A percentile compares a stretch with the other conserved stretches of the same genome.
Evolutionary conservation across 768 basidiomycete genomes (phyloP).

Genomic region (Omphalotus guepiniiformis): DNA sequence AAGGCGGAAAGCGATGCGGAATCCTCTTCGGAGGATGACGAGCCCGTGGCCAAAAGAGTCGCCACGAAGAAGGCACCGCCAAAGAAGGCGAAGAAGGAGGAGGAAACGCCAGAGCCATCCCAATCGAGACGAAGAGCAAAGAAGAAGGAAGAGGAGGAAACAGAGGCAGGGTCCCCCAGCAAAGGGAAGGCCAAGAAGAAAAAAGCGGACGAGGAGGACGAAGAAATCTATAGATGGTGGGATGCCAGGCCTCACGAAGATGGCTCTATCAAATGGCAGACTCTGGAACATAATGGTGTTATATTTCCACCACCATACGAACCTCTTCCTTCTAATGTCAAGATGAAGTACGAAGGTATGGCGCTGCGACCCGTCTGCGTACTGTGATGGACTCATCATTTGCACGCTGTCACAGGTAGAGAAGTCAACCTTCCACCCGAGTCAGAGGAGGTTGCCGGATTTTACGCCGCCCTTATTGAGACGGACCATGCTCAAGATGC

Average conservation of each 20-base stretch:
- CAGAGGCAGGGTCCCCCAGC: conserved; percentile 26
- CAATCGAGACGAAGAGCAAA: conserved; percentile 28
- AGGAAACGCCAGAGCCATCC: conserved; percentile 35
- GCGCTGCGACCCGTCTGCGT: conserved; percentile 10
- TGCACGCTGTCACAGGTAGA: conserved; percentile 49
- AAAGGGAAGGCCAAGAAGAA: conserved; percentile 47
- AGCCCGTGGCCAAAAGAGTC: conserved; percentile 39
- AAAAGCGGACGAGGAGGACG: conserved; percentile 65
- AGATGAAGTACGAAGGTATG: conserved; percentile 94
- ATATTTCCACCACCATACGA: conserved; percentile 95
- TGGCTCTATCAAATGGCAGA: conserved; percentile 85
- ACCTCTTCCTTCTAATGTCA: conserved; percentile 73
- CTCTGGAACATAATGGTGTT: conserved; percentile 92
- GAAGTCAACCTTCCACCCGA: conserved; percentile 74
- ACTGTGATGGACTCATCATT: background rate
- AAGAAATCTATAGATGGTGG: conserved; percentile 86
- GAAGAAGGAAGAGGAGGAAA: conserved; percentile 39
- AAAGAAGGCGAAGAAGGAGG: conserved; percentile 57
- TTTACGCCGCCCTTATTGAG: conserved; percentile 90
- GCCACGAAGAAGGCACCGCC: conserved; percentile 40
- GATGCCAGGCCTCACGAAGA: conserved; percentile 71
- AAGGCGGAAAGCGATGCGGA: conserved; percentile 52
- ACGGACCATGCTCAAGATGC: conserved; percentile 88
- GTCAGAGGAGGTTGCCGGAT: conserved; percentile 95
- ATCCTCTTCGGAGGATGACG: conserved; percentile 37